Base-by-base conservation (phyloP, 225 moss, liverwort and hornwort genomes). In the Rhytidiadelphus loreus region DNA sequence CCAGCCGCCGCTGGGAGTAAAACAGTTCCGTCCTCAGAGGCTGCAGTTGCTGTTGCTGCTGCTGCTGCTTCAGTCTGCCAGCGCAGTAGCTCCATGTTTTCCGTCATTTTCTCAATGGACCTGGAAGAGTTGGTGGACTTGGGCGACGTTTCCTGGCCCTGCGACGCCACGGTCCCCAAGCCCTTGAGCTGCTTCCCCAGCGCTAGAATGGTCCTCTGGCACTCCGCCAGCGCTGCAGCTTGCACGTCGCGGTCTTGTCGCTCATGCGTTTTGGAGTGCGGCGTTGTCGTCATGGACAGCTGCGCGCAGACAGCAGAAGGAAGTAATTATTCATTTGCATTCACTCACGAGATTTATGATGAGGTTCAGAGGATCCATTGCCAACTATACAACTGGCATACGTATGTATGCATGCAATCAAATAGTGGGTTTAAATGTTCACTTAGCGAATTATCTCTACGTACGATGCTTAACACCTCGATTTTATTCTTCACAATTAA, bases 101-200 rank as follows among this genome's bases (percentile, higher is more conserved):
- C 89, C 21, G 94, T 91, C 91, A 92, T 88, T 55, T 93, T 95
- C 74, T 94, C 89, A 21, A 95, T 90, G 62, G 94, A 93, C 46
- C 94, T 88, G 56, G 91, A 91, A n/a, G 92, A 92, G 48, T 94
- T 88, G 26, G 88, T 85, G n/a, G 88, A 85, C 73, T 86, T 88
- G 5, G 90, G 88, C 28, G 92, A 88, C 57, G 88, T 85, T 35
- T 91, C 90, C 33, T 77, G 91, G 13, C 85, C 44, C 71, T 82
- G 87, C 55, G 88, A 53, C 28, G 80, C 73, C 65, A 44, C 80
- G 25, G 93, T 89, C 76, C 91, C 94, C 77, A 95, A 53, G 56
- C 88, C 95, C 84, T 97, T 93, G 22, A 97, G 94, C 88, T 94
- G 94, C 91, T 92, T 94, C 61, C 94, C 94, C 7, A 94, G 84